These are phyloP conservation scores for Phytophthora meadii DNA, from an alignment of 352 stramenopile genomes.

Conservation along the genomic window DNA sequence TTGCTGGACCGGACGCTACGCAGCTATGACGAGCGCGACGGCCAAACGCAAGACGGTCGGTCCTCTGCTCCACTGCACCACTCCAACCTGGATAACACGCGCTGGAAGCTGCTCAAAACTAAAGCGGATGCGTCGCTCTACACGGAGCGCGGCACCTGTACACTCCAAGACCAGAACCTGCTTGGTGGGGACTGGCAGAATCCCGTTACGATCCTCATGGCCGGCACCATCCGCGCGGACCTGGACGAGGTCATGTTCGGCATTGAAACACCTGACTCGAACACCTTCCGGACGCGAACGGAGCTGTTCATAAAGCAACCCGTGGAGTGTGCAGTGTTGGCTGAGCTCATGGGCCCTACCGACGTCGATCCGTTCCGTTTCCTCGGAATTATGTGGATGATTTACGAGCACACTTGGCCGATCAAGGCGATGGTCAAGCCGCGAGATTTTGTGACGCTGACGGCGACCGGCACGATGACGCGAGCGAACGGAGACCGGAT, in stretches of 20 bases:
- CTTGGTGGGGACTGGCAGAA: slow-evolving; percentile 31
- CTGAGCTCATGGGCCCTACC: slow-evolving; percentile 26
- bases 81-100: slow-evolving; percentile 26
- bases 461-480: slow-evolving; percentile 36
- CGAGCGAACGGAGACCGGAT: slow-evolving; percentile 40
- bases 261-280: slow-evolving; percentile 16
- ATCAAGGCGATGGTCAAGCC: slow-evolving; percentile 33
- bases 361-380: slow-evolving; percentile 41
- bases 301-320: slow-evolving; percentile 22
- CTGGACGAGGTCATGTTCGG: slow-evolving; percentile 36
- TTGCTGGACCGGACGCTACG: slow-evolving; percentile 38
- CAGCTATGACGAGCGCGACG: slow-evolving; percentile 36
- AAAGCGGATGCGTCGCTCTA: slow-evolving; percentile 29
- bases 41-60: slow-evolving; percentile 10
- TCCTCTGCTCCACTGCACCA: slow-evolving; percentile 15
- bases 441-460: slow-evolving; percentile 41
- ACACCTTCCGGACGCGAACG: slow-evolving; percentile 13
- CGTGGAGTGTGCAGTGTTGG: slow-evolving; percentile 28
- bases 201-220: slow-evolving; percentile 19
- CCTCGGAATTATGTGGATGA: slow-evolving; percentile 38
- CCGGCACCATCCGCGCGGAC: slow-evolving; percentile 21
- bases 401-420: slow-evolving; percentile 25
- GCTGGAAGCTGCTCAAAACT: slow-evolving; percentile 37
- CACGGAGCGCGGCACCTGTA: slow-evolving; percentile 15
- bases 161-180: slow-evolving; percentile 23